These are phyloP conservation scores for Amniculicola lignicola DNA, from an alignment of 495 filamentous ascomycete genomes.

Conservation along the genomic window DNA sequence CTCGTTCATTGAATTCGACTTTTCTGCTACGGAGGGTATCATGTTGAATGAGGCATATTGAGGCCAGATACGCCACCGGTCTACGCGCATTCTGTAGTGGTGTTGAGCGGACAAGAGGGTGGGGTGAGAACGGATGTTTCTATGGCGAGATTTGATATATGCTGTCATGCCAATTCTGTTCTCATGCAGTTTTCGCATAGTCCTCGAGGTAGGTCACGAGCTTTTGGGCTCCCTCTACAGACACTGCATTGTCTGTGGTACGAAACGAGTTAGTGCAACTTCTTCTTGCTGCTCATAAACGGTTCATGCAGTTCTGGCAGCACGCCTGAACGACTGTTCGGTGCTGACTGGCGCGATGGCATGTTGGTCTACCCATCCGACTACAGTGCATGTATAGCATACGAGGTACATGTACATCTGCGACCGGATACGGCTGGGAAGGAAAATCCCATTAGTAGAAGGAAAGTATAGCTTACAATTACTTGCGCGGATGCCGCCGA, in stretches of 20 bases:
- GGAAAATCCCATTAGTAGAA: not conserved
- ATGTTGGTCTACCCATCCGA: not conserved
- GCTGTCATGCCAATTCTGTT: constrained; percentile 8
- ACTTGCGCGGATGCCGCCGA: constrained; percentile 65
- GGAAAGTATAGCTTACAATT: constrained; percentile 45
- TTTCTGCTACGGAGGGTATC: constrained; percentile 29
- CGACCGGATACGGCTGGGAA: too few relatives aligned
- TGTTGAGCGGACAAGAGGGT: not conserved
- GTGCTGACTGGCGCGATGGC: not conserved
- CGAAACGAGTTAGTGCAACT: constrained; percentile 26
- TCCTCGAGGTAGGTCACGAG: constrained; percentile 41
- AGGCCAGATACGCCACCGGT: constrained; percentile 18
- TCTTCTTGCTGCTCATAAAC: not conserved
- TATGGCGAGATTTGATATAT: not conserved
- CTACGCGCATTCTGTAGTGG: too few relatives aligned
- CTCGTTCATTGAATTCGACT: constrained; percentile 11
- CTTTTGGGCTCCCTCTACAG: constrained; percentile 39
- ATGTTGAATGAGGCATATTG: constrained; percentile 31
- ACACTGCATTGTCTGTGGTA: constrained; percentile 43
- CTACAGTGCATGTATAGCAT: constrained; percentile 19
- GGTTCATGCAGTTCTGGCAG: constrained; percentile 11
- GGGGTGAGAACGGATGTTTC: not conserved
- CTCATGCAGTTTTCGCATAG: constrained; percentile 35
- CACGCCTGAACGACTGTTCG: not conserved
- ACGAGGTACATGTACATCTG: constrained; percentile 21